Base-by-base conservation (phyloP, 2,329 filamentous ascomycete genomes). In the Colletotrichum kahawae region DNA sequence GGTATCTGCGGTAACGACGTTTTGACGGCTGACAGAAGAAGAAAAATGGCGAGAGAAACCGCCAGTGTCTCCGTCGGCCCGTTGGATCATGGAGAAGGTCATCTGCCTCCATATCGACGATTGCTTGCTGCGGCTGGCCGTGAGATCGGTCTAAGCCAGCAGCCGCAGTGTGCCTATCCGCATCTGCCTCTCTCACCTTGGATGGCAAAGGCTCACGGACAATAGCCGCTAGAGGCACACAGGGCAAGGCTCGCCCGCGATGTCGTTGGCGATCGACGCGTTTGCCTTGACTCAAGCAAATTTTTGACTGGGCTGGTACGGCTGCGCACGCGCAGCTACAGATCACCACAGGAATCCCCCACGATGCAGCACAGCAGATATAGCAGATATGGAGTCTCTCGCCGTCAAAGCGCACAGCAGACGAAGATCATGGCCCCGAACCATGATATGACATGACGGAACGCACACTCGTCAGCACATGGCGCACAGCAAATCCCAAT, bases 1-100 rank as follows among this genome's bases (percentile, higher is more conserved):
- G 68, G 72, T 75, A 71, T 71, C 72, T 75, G 68, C 72, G 62
- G 68, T 67, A 75, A 75, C 72, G 62, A 63, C 72, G 63, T 64
- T 66, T 67, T 67, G 54, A 54, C 71, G 54, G 63, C 68, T 54
- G 62, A 69, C 18, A n/a, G 60, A 56, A 57, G 48, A 71, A 67
- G 71, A 12, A 48, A 34, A 71, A 74, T 74, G 60, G 54, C 72
- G 38, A 48, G 54, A 71, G 72, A 24, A 60, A 38, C 38, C 24
- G 56, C 56, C 29, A 59, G 18, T 38, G 70, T 57, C 54, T 24
- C 65, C 63, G 70, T 68, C 57, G 71, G 43, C 31, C 71, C 66
- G 33, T 73, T 48, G 14, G 21, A 56, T n/a, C 33, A 59, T 24
- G 16, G 21, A 62, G 24, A 24, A 60, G 36, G 34, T 51, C 67